Evolutionary conservation across 2,329 filamentous ascomycete species (phyloP), one percentile per base, ranked within the genome.

Genomic region (Hypoxylon sp.): DNA sequence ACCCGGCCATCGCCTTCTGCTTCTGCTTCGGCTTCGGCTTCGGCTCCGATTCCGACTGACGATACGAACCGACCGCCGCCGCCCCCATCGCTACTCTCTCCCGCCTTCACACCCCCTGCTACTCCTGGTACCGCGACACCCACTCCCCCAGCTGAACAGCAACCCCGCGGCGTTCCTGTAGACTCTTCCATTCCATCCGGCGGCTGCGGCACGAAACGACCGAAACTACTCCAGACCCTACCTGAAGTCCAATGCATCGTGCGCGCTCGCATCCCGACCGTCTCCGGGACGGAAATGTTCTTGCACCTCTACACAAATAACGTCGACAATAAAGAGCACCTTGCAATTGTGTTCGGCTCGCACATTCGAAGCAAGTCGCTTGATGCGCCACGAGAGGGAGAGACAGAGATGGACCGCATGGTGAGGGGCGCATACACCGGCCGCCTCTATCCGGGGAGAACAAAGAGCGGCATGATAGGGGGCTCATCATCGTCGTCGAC

Each of bases 261-360:
- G 54, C 92, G 96, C 73, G 96, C 96, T 17, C 91, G 96, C 61
- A 99, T 99, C 75, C 96, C 96, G 0, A 98, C 95, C 0, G 95
- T 94, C 1, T 90, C 88, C 0, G 95, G 95, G 2, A 92, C 94
- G 10, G 95, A 99, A 81, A 98, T 99, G 94, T 99, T 97, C 81
- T 82, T 99, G 57, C 95, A 99, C 78, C 85, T 98, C 0, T 99
- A 99, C 82, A 91, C 91, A 70, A 99, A 99, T 81, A 92, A 92
- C 75, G 89, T 93, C 6, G 96, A 99, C 80, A 93, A 91, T 72
- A 99, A 99, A 81, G 96, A 99, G 78, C 96, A 99, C 79, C 83
- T 99, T 57, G 96, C 96, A 17, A 98, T 99, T 77, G 96, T 99
- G 0, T 99, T 99, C 80, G 96, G 96, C 2, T 90, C 91, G 66